Evolutionary conservation across 1,284 basidiomycete genomes (phyloP), one percentile per base, ranked within the genome.

Genomic region (Vanrija humicola): DNA sequence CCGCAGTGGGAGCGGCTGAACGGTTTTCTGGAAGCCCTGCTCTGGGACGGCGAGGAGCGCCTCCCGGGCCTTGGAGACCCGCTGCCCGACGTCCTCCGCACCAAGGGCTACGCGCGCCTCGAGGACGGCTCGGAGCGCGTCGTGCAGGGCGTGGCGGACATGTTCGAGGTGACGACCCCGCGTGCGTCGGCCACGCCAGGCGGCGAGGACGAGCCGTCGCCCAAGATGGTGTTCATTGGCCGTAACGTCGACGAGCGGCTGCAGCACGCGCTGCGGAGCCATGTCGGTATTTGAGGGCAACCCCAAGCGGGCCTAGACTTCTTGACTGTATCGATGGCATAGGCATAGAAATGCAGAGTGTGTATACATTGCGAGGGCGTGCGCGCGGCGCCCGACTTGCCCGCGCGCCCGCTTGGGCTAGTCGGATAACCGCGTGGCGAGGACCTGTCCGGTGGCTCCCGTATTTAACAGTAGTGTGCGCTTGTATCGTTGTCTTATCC

Each of bases 61-160:
- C 68, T 14, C 62, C 66, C 21, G 26, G 40, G 21, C 12, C 40
- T 54, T 46, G 18, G 48, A 21, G 51, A 52, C 26, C 52, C 15
- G 5, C 26, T 25, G 38, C 40, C 51, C 46, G 82, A 85, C 50
- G 80, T 95, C 3, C 76, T 96, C 14, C 83, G 92, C 15, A 90
- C 88, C 64, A 95, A 95, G 72, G 91, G 90, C 8, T 79, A 90
- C 38, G 83, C 92, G 50, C 73, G 94, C 39, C 91, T 55, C 19
- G 26, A 79, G 0, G 76, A 76, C 0, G 86, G 86, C 5, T 77
- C 81, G 54, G 81, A 82, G 54, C 84, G 83, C 64, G 83, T 94
- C 50, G 74, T 95, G 38, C 92, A 96, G 68, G 92, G 91, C 3
- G 92, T 96, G 12, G 80, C 87, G 59, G 89, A 80, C 64, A 80